Conservation (phyloP, 495 filamentous ascomycete species). For the Chaetomium tenue region DNA sequence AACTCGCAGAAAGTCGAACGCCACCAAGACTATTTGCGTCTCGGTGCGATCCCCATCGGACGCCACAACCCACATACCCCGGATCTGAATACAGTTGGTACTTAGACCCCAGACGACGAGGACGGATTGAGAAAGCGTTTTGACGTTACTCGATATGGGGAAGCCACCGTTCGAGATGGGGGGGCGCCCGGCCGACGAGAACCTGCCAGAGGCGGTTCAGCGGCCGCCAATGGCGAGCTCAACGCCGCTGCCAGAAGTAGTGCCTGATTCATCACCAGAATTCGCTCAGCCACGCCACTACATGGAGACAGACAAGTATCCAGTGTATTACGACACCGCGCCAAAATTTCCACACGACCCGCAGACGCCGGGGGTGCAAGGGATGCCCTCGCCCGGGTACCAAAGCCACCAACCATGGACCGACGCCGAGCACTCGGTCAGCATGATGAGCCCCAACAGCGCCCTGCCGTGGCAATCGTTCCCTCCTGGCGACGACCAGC, state of each 20-base stretch:
- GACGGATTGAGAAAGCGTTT: too few species aligned
- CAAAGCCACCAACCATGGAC: not conserved
- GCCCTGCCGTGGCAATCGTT: constrained; percentile 27
- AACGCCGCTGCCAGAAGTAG: constrained; percentile 21
- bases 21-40: constrained; percentile 1
- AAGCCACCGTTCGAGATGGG: constrained; percentile 20
- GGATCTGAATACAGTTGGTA: too few species aligned
- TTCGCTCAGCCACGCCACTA: constrained; percentile 7
- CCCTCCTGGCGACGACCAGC: not conserved
- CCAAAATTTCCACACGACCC: constrained; percentile 25
- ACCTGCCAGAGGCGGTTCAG: constrained; percentile 32
- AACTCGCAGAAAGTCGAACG: not conserved
- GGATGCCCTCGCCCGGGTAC: too few species aligned
- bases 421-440: not conserved
- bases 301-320: constrained; percentile 29
- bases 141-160: too few species aligned
- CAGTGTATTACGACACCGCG: constrained; percentile 26
- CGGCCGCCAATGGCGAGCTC: too few species aligned
- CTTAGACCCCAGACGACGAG: not conserved
- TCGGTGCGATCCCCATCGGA: not conserved
- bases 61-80: constrained; percentile 8
- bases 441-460: constrained; percentile 14
- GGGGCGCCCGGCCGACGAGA: constrained; percentile 22
- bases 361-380: not conserved
- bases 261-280: constrained; percentile 27